Evolutionary conservation across 257 asterid genomes (phyloP).

Genomic region (Plantago ovata): DNA sequence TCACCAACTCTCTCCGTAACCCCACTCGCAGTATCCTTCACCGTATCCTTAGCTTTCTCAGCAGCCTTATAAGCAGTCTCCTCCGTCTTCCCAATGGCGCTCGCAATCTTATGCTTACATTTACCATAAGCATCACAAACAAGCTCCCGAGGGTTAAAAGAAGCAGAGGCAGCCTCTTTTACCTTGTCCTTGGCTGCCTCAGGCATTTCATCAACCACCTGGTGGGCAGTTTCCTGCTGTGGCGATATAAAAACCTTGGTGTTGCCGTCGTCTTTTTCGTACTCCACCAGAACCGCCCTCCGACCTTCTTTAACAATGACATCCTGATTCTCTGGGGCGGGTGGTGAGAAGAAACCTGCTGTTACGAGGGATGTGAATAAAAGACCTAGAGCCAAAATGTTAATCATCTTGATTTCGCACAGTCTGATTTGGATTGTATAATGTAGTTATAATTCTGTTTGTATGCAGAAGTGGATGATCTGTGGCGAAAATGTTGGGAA

Average conservation of each 20-base stretch:
- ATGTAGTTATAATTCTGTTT: slow-evolving; percentile 2
- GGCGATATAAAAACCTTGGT: slow-evolving; percentile 56
- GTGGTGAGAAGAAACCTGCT: slow-evolving; percentile 47
- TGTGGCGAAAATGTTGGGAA: slow-evolving; percentile 19
- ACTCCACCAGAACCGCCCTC: slow-evolving; percentile 57
- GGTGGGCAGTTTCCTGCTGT: slow-evolving; percentile 23
- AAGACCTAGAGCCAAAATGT: slow-evolving; percentile 42
- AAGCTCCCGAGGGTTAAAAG: slow-evolving; percentile 38
- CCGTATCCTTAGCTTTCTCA: slow-evolving; percentile 17
- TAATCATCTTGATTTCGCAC: slow-evolving; percentile 34
- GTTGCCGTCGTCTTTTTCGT: slow-evolving; percentile 38
- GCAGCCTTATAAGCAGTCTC: slow-evolving; percentile 17
- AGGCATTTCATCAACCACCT: background rate
- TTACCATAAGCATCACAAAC: slow-evolving; percentile 54
- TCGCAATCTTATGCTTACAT: slow-evolving; percentile 37
- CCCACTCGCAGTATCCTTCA: slow-evolving; percentile 18
- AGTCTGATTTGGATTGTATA: background rate
- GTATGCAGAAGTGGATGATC: slow-evolving; percentile 15
- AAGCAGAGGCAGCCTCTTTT: slow-evolving; percentile 13
- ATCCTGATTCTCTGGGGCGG: slow-evolving; percentile 33
- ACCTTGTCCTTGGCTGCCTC: slow-evolving; percentile 10
- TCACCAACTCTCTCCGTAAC: slow-evolving; percentile 17
- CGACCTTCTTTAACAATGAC: slow-evolving; percentile 50
- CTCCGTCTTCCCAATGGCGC: slow-evolving; percentile 36
- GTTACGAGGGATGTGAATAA: slow-evolving; percentile 42